Base-by-base conservation (phyloP, 2,329 filamentous ascomycete species). In the Hypoxylon sp. region DNA sequence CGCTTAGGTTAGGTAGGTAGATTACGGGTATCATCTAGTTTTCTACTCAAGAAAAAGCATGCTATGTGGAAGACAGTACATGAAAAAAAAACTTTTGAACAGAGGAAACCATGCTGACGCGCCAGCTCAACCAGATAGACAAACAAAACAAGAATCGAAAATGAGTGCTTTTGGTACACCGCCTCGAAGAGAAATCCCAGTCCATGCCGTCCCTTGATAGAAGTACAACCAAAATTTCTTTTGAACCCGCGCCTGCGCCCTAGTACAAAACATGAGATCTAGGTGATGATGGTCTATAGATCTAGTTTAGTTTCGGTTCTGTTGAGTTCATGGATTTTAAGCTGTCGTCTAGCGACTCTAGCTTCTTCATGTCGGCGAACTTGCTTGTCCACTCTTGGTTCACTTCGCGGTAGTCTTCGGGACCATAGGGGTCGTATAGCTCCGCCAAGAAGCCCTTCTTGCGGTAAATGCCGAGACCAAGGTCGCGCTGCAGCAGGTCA, bases 401-500 rank as follows among this genome's bases (percentile, higher is more conserved):
- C 21, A 90, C 70, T 0, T 82, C 81, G 49, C 75, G 76, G 72
- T 90, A 91, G 71, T 91, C 88, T 57, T 84, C 82, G 1, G 86
- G 84, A 0, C 85, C 84, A 76, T 91, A 91, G 1, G 88, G 83
- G 52, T 83, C 77, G 62, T 84, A 85, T 30, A 85, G 80, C 73
- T 90, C 88, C 0, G 79, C 79, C 56, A 84, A 73, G 73, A 79
- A 81, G 0, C 86, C 83, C 61, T 82, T 78, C 80, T 91, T 91
- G 34, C 88, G 80, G 69, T 85, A 82, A 13, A 80, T 80, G 17
- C 83, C 80, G 60, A 94, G 77, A 0, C 87, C 90, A 61, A 94
- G 73, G 76, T 95, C 92, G 3, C 80, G 79, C 65, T 92, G 75
- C 74, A 95, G 76, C 74, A 90, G 74, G 77, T 94, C 92, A 17